These are phyloP conservation scores for Populus hybrid DNA, from an alignment of 441 rosid species.

Conservation along the genomic window DNA sequence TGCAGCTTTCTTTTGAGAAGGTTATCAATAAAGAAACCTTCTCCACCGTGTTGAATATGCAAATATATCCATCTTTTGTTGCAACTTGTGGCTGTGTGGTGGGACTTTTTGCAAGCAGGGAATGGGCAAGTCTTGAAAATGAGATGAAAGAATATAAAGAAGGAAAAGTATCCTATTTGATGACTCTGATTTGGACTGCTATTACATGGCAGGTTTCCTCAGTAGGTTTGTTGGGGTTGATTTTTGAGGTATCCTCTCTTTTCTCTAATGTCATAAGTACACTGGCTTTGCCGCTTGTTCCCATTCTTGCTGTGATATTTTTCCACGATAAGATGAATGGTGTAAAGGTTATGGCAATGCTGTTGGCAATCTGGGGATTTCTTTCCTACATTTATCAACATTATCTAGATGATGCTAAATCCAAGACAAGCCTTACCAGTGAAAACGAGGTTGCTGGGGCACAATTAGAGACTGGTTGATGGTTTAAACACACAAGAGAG, in stretches of 20 bases:
- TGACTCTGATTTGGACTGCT: slow-evolving; percentile 53
- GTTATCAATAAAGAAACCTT: slow-evolving; percentile 45
- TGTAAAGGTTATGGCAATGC: slow-evolving; percentile 44
- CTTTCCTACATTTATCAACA: slow-evolving; percentile 52
- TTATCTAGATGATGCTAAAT: slow-evolving; percentile 36
- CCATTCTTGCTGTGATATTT: slow-evolving; percentile 44
- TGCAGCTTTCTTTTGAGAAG: slow-evolving; percentile 48
- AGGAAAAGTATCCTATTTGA: slow-evolving; percentile 40
- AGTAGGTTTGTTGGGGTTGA: slow-evolving; percentile 42
- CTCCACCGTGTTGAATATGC: slow-evolving; percentile 44
- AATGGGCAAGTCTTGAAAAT: slow-evolving; percentile 33
- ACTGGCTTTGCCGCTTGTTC: slow-evolving; percentile 43
- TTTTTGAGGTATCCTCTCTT: slow-evolving; percentile 50
- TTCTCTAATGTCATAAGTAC: slow-evolving; percentile 59
- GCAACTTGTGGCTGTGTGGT: slow-evolving; percentile 44
- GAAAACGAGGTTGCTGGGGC: slow-evolving; percentile 7
- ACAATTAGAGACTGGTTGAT: slow-evolving; percentile 28
- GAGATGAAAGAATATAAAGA: slow-evolving; percentile 38
- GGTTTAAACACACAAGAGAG: neutral
- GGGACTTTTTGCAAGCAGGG: slow-evolving; percentile 53
- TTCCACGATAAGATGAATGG: slow-evolving; percentile 54
- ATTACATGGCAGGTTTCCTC: slow-evolving; percentile 50
- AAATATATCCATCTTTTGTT: slow-evolving; percentile 39
- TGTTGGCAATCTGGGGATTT: slow-evolving; percentile 56
- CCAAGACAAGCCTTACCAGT: slow-evolving; percentile 6